Conservation (phyloP, 1,284 basidiomycete species). For the Irpex rosettiformis region DNA sequence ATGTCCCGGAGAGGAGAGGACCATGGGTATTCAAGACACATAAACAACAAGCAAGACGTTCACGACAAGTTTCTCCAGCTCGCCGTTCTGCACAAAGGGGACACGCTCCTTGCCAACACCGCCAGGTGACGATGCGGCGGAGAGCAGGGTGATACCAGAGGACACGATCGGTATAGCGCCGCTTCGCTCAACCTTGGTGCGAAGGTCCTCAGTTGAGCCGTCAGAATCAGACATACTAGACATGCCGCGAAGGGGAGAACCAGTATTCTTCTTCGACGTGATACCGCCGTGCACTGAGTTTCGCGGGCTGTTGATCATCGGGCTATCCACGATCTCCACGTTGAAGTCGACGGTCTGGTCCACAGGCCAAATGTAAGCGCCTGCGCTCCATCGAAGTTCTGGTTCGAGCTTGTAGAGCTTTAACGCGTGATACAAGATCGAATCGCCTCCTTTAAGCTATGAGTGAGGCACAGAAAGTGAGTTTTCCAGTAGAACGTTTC, state of each 20-base stretch:
- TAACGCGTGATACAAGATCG: conserved; percentile 69
- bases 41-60: conserved; percentile 68
- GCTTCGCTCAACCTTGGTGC: conserved; percentile 57
- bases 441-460: conserved; percentile 74
- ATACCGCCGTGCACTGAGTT: conserved; percentile 29
- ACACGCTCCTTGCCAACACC: conserved; percentile 64
- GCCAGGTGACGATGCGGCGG: conserved; percentile 43
- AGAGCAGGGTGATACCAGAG: conserved; percentile 59
- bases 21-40: conserved; percentile 40
- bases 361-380: conserved; percentile 76
- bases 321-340: conserved; percentile 40
- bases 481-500: conserved; percentile 2
- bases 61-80: conserved; percentile 69
- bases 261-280: conserved; percentile 9
- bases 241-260: conserved; percentile 4
- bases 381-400: conserved; percentile 75
- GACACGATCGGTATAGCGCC: conserved; percentile 62
- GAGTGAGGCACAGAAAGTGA: background rate
- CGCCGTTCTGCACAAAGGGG: conserved; percentile 60
- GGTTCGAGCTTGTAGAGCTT: conserved; percentile 71
- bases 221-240: conserved; percentile 37
- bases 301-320: conserved; percentile 29
- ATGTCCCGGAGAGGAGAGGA: background rate
- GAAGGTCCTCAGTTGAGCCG: conserved; percentile 40
- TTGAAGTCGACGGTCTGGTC: conserved; percentile 65